Base-by-base conservation (phyloP, 495 filamentous ascomycete genomes). In the Cenococcum geophilum region DNA sequence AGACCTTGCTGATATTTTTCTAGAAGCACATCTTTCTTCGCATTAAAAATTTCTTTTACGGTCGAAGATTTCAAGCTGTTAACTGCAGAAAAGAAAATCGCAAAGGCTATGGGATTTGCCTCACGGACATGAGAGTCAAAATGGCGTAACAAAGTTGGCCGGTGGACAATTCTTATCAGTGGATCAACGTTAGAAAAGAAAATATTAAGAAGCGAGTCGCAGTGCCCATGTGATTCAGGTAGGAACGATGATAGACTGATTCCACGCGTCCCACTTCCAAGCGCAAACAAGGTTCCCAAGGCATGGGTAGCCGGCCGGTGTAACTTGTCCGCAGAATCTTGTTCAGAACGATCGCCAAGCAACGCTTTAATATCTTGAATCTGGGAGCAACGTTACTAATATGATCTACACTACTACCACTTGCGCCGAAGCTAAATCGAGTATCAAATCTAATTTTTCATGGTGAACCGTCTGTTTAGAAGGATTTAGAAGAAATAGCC, bases 301-400 rank as follows among this genome's bases (percentile, higher is more conserved):
- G 36, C 61, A 23, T 64, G 60, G 16, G 25, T 23, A 37, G 14
- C 36, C 12, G 53, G 18, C n/a, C 48, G 47, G 5, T 43, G 61
- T 20, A 58, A 55, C 16, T 34, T 23, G 3, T 68, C 58, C 3
- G 35, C 37, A n/a, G 53, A 58, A 23, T 64, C 66, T 11, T 68
- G 56, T 14, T 23, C 12, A 16, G 50, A 22, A 27, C 42, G 12
- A 37, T 64, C 55, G 5, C 66, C 58, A 23, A 68, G 57, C 1
- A 68, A 50, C 1, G 66, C 66, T 53, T 68, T 68, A 55, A 68
- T 68, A 47, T 68, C 66, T 65, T 68, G 66, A 12, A 68, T 68
- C 66, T 68, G 25, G 23, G 2, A 16, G 12, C 40, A 32, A 27
- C 5, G 49, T 52, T 23, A 52, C 8, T 49, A 32, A 32, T 32